These are phyloP conservation scores for Hondaea fermentalgiana DNA, from an alignment of 108 stramenopile genomes.

Conservation along the genomic window DNA sequence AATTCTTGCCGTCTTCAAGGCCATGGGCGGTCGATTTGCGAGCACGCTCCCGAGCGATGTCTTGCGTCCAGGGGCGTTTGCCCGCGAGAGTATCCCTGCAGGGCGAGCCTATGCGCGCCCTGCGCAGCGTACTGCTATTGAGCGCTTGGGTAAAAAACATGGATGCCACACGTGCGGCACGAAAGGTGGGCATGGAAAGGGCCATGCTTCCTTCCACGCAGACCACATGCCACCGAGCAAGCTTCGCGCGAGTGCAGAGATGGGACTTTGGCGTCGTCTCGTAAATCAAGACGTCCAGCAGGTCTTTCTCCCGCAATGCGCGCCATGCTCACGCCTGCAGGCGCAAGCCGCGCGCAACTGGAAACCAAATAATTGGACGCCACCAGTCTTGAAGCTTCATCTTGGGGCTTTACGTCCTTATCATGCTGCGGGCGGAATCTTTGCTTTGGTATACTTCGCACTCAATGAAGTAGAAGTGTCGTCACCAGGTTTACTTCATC, in stretches of 20 bases:
- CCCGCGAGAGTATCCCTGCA: background rate
- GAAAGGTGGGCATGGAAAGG: background rate
- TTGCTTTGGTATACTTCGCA: no score
- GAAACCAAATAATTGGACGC: background rate
- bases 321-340: background rate
- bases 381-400: background rate
- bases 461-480: no score
- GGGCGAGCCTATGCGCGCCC: background rate
- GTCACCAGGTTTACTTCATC: no score
- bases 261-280: background rate
- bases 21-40: background rate
- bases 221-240: conserved; percentile 11
- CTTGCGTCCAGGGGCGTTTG: background rate
- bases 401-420: background rate
- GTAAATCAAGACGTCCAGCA: background rate
- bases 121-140: background rate
- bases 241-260: background rate
- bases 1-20: background rate
- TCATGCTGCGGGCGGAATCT: background rate
- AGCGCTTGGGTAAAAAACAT: background rate
- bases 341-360: background rate
- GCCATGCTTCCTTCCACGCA: background rate
- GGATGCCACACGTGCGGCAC: background rate
- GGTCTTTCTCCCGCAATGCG: background rate
- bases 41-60: background rate